phyloP scores from a whole-genome alignment of 2,329 filamentous ascomycete species.

The Immersiporthe knoxdaviesiana region DNA sequence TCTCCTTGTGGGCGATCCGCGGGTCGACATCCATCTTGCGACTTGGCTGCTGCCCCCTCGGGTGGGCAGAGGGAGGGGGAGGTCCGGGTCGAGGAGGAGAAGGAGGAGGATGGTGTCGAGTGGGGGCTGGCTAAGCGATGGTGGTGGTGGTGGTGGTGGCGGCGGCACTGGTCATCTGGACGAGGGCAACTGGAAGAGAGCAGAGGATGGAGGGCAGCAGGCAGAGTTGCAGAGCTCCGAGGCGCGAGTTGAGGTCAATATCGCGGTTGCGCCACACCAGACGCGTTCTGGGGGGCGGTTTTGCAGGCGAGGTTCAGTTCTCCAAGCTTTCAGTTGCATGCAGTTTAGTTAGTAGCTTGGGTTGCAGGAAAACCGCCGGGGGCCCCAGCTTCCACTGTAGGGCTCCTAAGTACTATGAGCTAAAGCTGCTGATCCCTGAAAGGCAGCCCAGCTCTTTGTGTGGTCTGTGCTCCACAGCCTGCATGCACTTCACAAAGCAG shows the following conservation, averaged over 20 bases:
- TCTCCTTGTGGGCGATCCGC: conserved; percentile 81
- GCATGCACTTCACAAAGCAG: not conserved
- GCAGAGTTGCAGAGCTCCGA: conserved; percentile 6
- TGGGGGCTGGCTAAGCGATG: not conserved
- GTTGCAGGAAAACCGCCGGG: conserved; percentile 36
- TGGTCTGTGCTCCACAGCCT: not conserved
- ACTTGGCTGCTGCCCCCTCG: conserved; percentile 36
- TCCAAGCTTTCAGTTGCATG: conserved; percentile 3
- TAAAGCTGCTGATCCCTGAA: conserved; percentile 8
- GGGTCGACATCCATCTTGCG: conserved; percentile 69
- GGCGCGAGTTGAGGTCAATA: conserved; percentile 13
- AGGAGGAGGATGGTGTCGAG: not conserved
- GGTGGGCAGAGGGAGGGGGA: not conserved
- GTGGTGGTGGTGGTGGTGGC: not conserved
- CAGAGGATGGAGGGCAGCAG: not conserved
- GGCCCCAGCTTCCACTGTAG: not conserved
- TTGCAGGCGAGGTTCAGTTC: not conserved
- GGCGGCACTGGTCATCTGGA: not conserved
- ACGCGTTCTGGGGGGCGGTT: conserved; percentile 20
- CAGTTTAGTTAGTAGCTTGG: not conserved
- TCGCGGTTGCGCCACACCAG: conserved; percentile 17
- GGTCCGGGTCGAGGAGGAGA: conserved; percentile 15
- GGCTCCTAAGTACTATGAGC: not conserved
- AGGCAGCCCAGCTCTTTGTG: not conserved
- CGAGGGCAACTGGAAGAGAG: not conserved